Base-by-base conservation (phyloP, 306 rosid genomes). In the Rosa multiflora region DNA sequence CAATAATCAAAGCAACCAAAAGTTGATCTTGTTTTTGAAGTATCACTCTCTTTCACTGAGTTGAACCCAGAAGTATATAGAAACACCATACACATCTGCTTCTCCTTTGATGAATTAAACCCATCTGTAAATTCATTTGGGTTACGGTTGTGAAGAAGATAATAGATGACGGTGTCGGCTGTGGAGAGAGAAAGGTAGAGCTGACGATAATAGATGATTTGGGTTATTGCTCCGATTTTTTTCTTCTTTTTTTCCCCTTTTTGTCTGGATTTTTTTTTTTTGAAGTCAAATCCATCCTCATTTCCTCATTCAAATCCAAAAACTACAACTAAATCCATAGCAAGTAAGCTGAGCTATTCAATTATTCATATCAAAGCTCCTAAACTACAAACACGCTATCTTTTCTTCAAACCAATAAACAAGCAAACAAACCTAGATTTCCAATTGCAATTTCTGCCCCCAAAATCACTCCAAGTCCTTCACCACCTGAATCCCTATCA, bases 401-500 rank as follows among this genome's bases (percentile, higher is more conserved):
- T 21, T 76, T 66, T 12, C 14, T 49, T n/a, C 35, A 48, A 51
- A 32, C 37, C 37, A 32, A 2, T 32, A 8, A 26, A 39, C 10
- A 49, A 61, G 56, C 44, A n/a, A 18, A 61, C 52, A 66, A 46
- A 66, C 15, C 51, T 32, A 48, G 72, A 18, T 52, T 51, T 70
- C 20, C 47, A 59, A 49, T 17, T 72, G 15, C 12, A 11, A 39
- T 29, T 51, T 46, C 52, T 1, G 40, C 37, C 58, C 70, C 64
- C 37, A 32, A 43, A 29, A 67, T 90, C 80, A 91, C n/a, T 92
- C 97, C 81, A 92, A 90, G 37, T 90, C 97, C 81, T 88, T 88
- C 8, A 87, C 94, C 67, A 92, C 87, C 89, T 87, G 78, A 35
- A 89, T 90, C 68, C 98, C 97, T 93, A 90, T 94, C 63, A 88